Conservation (phyloP, 805 yeast species). For the Spathaspora girioi region DNA sequence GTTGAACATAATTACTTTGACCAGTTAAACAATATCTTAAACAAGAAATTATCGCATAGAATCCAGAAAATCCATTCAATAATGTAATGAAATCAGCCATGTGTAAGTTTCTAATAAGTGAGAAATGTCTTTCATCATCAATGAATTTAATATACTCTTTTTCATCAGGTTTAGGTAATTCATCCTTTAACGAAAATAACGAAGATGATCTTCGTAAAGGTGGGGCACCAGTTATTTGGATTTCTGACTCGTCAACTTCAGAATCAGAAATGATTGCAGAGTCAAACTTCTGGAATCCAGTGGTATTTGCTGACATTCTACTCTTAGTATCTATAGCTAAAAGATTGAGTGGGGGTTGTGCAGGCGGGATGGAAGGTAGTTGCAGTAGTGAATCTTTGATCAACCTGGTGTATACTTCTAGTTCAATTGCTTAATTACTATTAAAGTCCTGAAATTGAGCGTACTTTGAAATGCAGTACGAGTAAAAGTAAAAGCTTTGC, state of each 20-base stretch:
- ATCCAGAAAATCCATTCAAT: constrained; percentile 91
- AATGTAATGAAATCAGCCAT: constrained; percentile 95
- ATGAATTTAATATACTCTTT: constrained; percentile 76
- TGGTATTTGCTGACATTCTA: neutral
- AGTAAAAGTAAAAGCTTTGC: too few relatives aligned
- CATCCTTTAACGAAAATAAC: constrained; percentile 46
- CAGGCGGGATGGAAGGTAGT: neutral
- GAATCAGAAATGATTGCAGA: constrained; percentile 35
- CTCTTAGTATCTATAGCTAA: neutral
- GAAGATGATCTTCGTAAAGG: constrained; percentile 53
- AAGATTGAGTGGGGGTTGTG: neutral
- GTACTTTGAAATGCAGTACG: too few relatives aligned
- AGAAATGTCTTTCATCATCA: constrained; percentile 79
- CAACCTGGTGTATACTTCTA: too few relatives aligned
- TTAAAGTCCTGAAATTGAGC: too few relatives aligned
- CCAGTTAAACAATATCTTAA: constrained; percentile 74
- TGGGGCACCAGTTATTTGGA: constrained; percentile 14
- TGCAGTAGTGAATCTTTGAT: too few relatives aligned
- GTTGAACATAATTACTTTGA: constrained; percentile 65
- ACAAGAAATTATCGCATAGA: constrained; percentile 84
- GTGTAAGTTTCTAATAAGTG: constrained; percentile 82
- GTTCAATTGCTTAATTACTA: too few relatives aligned
- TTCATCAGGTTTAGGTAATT: constrained; percentile 73
- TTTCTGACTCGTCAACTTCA: constrained; percentile 25
- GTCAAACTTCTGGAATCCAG: constrained; percentile 8